Conservation (phyloP, 768 basidiomycete species). For the Rhodotorula babjevae region DNA sequence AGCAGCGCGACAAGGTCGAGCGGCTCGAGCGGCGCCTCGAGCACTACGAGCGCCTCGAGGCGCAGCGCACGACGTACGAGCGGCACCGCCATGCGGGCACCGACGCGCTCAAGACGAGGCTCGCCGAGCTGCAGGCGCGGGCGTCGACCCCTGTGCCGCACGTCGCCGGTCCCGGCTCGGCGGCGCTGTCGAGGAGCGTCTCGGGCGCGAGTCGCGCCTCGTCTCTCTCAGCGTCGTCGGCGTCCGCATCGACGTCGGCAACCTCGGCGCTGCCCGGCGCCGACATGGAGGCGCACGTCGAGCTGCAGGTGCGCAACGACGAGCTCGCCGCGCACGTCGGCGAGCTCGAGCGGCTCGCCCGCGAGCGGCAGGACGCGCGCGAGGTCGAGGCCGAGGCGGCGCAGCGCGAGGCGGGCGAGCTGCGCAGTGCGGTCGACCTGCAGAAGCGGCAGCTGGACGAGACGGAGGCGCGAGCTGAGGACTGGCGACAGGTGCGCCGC, state of each 20-base stretch:
- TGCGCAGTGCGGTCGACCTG: neutral
- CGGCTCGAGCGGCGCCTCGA: constrained; percentile 17
- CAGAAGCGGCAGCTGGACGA: neutral
- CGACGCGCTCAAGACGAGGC: constrained; percentile 27
- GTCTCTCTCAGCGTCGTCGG: neutral
- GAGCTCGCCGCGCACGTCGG: constrained; percentile 1
- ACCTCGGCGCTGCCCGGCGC: no score
- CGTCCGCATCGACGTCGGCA: neutral
- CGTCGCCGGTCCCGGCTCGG: neutral
- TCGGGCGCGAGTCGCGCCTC: neutral
- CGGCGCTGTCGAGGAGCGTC: no score
- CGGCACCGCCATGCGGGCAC: constrained; percentile 15
- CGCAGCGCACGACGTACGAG: constrained; percentile 11
- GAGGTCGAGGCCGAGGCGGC: neutral
- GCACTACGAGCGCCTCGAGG: constrained; percentile 11
- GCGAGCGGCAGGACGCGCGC: neutral
- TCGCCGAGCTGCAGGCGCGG: constrained; percentile 23
- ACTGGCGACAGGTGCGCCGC: constrained; percentile 18
- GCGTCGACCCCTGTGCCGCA: neutral
- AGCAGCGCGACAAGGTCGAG: neutral
- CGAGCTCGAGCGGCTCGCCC: neutral
- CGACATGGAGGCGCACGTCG: neutral
- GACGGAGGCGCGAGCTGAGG: neutral
- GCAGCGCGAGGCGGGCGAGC: neutral
- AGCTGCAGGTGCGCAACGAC: constrained; percentile 18